Evolutionary conservation across 306 rosid genomes (phyloP), one percentile per base, ranked within the genome.

Genomic region (Betula pendula): DNA sequence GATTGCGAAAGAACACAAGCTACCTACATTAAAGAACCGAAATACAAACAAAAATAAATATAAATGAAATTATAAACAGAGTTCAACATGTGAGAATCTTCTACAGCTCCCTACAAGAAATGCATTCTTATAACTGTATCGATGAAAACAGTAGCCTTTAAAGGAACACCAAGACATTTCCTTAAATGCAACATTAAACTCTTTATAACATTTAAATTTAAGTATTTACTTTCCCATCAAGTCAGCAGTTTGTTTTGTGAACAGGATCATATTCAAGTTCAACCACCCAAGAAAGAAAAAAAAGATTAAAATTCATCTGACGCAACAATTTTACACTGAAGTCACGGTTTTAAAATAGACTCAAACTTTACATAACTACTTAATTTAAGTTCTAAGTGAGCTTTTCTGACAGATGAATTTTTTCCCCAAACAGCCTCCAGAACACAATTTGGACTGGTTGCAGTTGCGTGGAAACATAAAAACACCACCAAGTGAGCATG

Each of bases 401-500:
- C 53, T 49, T 20, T 24, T 22, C 62, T 55, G 62, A 24, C 9
- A 11, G 5, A 20, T 20, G 62, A 55, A n/a, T 22, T 55, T 24
- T 24, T 11, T 6, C 24, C 47, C 73, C 48, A 15, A 31, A 73
- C 50, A 65, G 62, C 49, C 53, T 45, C n/a, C 20, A 77, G 45
- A 73, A 51, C 17, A 8, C 49, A 35, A 63, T 42, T 66, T n/a
- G n/a, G n/a, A 67, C 20, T 24, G 68, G 45, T 24, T 42, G 44
- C 58, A 75, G 20, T 38, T 25, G 7, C 68, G 24, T 33, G 55
- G 33, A 59, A 38, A 75, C 42, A 66, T 58, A 71, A 74, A 16
- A 50, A 45, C 66, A 72, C n/a, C n/a, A n/a, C 68, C 71, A 66
- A 33, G 44, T 13, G 53, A 62, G n/a, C 40, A 59, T 55, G 35